Evolutionary conservation across 148 eudicot genomes (phyloP), one percentile per base, ranked within the genome.

Genomic region (Euryodendron excelsum): DNA sequence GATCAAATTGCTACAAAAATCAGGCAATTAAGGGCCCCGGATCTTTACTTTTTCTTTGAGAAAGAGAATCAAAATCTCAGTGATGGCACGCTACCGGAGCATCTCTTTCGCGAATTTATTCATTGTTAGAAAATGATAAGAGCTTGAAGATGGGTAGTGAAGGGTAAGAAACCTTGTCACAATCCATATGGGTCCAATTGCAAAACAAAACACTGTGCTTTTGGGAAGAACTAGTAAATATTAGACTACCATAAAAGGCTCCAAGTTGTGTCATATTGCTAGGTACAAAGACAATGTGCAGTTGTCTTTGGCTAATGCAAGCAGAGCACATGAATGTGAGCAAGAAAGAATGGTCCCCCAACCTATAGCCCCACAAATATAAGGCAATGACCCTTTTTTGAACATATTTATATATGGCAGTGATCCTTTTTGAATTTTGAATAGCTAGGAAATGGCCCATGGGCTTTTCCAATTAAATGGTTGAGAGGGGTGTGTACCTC

Each of bases 101-200:
- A 34, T 74, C 77, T 23, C 31, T 36, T 37, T 33, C 64, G 5
- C 28, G 2, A 23, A 53, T 67, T 37, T 48, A 65, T 66, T 74
- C 21, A 27, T 68, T 18, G 64, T 55, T 68, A 45, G 56, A 25
- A 67, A 31, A 23, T 67, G 74, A 67, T 64, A 39, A 23, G 61
- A 27, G 47, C 77, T 67, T 67, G 73, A 55, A 69, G 74, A 78
- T 69, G 74, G 80, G 55, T 30, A 47, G 52, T 28, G 62, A 33
- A 62, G 13, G 36, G 18, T 27, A 0, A 58, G 9, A 77, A 68
- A 39, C 28, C 14, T 63, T 23, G 62, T 77, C 39, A 37, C 25
- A 27, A 28, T 56, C 67, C 55, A 78, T 18, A 37, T 74, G 67
- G 53, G 17, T 0, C 67, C 34, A 53, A 34, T 53, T 53, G 65